Base-by-base conservation (phyloP, 2,329 filamentous ascomycete genomes). In the Tolypocladium tundrense region DNA sequence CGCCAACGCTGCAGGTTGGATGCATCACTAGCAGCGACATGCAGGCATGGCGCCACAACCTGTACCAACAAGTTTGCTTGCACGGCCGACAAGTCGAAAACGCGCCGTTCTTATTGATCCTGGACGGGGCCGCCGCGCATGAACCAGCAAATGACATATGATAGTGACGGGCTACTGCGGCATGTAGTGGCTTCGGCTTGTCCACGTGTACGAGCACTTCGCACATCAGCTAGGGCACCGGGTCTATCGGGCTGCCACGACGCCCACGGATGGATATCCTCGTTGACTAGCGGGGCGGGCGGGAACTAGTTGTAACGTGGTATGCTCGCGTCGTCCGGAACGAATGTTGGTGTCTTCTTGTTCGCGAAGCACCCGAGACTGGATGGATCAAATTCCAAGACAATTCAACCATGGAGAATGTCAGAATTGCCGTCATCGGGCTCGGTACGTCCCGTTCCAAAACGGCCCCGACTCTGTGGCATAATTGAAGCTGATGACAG, bases 341-440 rank as follows among this genome's bases (percentile, higher is more conserved):
- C 24, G 42, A 13, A 24, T 13, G 42, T 24, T 19, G 6, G 10
- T 14, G 24, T 16, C 43, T 16, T 16, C 43, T 27, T 13, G 41
- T 13, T 11, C 27, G 31, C 11, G 13, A 33, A 9, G 27, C 48
- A 35, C 0, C 13, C 10, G 1, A 13, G 8, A 13, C 6, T 35
- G 48, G 9, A 1, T 35, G 31, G 21, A 35, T 9, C 2, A 27
- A n/a, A 21, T 11, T n/a, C n/a, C 14, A 19, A 19, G 14, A 6
- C 10, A 10, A 21, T 13, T 3, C 16, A 40, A 11, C 14, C 35
- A 55, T 55, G 53, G 41, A 55, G 14, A 40, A 51, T 3, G 48
- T 57, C 19, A 54, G 19, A 24, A 56, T 70, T 35, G 67, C 66
- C 3, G 61, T 70, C 33, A 60, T 70, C 57, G 67, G 68, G 4